These are phyloP conservation scores for Asterella californica DNA, from an alignment of 225 moss, liverwort and hornwort genomes.

Conservation along the genomic window DNA sequence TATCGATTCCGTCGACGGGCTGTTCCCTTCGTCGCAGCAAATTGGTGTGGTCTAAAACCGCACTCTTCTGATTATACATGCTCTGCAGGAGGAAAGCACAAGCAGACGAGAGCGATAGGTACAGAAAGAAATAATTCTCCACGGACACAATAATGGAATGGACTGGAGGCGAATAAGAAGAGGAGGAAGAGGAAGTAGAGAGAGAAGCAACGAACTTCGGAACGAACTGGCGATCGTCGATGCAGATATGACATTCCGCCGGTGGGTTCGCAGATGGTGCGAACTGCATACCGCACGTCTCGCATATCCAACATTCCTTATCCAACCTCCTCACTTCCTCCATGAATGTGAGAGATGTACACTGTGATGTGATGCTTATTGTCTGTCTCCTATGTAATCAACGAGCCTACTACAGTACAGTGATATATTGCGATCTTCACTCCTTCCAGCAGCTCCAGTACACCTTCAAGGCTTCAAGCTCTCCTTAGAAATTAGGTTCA, in stretches of 20 bases:
- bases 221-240: constrained; percentile 72
- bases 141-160: not conserved
- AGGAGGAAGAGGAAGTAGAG: not conserved
- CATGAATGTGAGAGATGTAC: too few relatives aligned
- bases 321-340: constrained; percentile 33
- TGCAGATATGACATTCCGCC: constrained; percentile 57
- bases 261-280: constrained; percentile 46
- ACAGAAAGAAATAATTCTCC: not conserved
- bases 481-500: too few relatives aligned
- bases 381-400: too few relatives aligned
- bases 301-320: constrained; percentile 52
- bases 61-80: not conserved
- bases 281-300: constrained; percentile 68
- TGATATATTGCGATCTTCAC: too few relatives aligned
- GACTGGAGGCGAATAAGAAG: not conserved
- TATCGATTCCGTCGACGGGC: not conserved
- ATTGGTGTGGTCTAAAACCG: too few relatives aligned
- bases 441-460: too few relatives aligned
- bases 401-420: too few relatives aligned
- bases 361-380: too few relatives aligned
- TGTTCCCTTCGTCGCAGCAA: too few relatives aligned
- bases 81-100: not conserved
- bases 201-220: constrained; percentile 46
- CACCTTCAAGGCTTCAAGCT: too few relatives aligned
- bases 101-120: not conserved